These are phyloP conservation scores for Pelargonium fulgidum DNA, from an alignment of 441 rosid species.

Conservation along the genomic window DNA sequence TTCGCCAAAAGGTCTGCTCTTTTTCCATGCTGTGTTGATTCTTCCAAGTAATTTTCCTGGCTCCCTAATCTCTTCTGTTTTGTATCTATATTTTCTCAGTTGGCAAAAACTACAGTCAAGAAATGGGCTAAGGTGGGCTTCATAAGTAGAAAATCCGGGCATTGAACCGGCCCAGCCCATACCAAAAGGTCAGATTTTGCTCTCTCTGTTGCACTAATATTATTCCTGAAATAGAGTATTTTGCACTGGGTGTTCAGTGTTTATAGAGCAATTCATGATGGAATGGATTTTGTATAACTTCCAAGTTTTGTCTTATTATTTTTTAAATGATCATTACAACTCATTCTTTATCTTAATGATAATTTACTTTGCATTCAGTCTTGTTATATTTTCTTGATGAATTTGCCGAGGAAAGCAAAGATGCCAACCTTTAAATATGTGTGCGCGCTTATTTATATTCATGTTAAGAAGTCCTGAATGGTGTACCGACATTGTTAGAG, in stretches of 20 bases:
- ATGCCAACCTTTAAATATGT: too few relatives aligned
- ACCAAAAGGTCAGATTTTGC: neutral
- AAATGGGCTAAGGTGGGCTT: slow-evolving; percentile 2
- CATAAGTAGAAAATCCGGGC: neutral
- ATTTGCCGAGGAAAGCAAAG: too few relatives aligned
- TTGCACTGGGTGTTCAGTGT: neutral
- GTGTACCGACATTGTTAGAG: too few relatives aligned
- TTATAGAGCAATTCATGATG: too few relatives aligned
- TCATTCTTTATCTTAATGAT: too few relatives aligned
- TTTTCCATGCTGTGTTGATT: neutral
- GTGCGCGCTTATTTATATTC: too few relatives aligned
- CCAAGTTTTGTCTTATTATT: too few relatives aligned
- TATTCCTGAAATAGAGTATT: neutral
- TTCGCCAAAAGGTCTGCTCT: neutral
- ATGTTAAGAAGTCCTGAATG: neutral
- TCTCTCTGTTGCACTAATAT: neutral
- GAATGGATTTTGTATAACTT: too few relatives aligned
- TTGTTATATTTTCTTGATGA: too few relatives aligned
- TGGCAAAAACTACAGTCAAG: neutral
- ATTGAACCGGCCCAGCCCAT: slow-evolving; percentile 6
- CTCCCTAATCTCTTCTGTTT: neutral
- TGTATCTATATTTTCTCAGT: neutral
- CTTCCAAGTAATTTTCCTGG: neutral
- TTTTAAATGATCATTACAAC: too few relatives aligned
- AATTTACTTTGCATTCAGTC: too few relatives aligned